phyloP scores from a whole-genome alignment of 768 basidiomycete species.

The Suillus luteus region DNA sequence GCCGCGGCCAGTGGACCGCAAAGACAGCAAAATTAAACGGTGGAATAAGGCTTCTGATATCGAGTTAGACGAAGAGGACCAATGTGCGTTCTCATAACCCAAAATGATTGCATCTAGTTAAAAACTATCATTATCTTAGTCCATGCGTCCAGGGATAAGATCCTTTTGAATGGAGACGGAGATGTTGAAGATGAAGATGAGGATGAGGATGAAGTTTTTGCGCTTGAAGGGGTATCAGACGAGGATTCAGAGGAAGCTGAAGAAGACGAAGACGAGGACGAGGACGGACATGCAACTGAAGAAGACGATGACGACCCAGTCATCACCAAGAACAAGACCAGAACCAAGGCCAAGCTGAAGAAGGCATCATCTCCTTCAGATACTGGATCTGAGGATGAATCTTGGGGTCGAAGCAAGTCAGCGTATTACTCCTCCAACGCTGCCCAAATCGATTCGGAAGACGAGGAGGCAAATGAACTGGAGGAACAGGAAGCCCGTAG shows the following conservation, averaged over 20 bases:
- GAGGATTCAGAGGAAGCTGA: slow-evolving; percentile 41
- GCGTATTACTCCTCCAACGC: slow-evolving; percentile 90
- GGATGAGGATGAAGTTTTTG: slow-evolving; percentile 84
- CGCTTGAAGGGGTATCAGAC: slow-evolving; percentile 58
- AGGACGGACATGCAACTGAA: slow-evolving; percentile 20
- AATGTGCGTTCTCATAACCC: slow-evolving; percentile 51
- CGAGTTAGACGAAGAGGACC: slow-evolving; percentile 76
- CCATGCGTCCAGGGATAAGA: slow-evolving; percentile 72
- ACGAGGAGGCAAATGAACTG: slow-evolving; percentile 86
- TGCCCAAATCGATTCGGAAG: slow-evolving; percentile 75
- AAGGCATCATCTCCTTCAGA: slow-evolving; percentile 18
- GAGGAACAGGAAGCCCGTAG: slow-evolving; percentile 87
- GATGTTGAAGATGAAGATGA: slow-evolving; percentile 51
- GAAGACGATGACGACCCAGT: slow-evolving; percentile 27
- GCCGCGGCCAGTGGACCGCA: slow-evolving; percentile 51
- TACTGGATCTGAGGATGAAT: slow-evolving; percentile 55
- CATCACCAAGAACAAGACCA: slow-evolving; percentile 9
- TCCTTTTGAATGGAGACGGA: slow-evolving; percentile 69
- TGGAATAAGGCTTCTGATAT: slow-evolving; percentile 73
- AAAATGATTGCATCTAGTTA: slow-evolving; percentile 78
- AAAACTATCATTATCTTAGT: slow-evolving; percentile 62
- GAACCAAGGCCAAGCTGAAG: slow-evolving; percentile 19
- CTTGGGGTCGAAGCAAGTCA: slow-evolving; percentile 79
- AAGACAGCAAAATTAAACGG: slow-evolving; percentile 55
- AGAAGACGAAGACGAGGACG: slow-evolving; percentile 31